Base-by-base conservation (phyloP, 139 green algal species). In the Chlamydomonas incerta region DNA sequence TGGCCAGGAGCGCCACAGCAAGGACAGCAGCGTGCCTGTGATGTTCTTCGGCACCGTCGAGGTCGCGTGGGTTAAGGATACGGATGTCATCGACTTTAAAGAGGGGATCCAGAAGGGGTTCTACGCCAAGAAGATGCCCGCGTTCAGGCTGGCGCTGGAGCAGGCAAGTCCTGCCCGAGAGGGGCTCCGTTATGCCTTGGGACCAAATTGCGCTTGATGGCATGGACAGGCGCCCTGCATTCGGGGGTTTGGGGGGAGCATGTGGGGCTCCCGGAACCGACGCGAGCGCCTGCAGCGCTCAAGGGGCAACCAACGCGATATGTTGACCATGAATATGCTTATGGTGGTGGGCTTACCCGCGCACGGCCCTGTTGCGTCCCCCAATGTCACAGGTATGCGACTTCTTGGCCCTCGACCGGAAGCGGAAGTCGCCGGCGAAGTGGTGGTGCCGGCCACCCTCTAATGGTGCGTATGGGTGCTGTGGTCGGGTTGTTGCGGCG, bases 11-110 rank as follows among this genome's bases (percentile, higher is more conserved):
- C 20, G 26, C 6, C 84, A 88, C 84, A 88, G 73, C 67, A 88
- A 77, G 37, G 65, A 79, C 24, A 52, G 71, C 15, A 73, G 86
- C 20, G 37, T 87, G 24, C 88, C 93, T 0, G 87, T 96, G 4
- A 94, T 95, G 85, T 97, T 97, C 80, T 97, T 97, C 87, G 95
- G 94, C n/a, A 96, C 95, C 3, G 83, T 91, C 29, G 91, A 95
- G 79, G 92, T 96, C 24, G 89, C 88, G 0, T 97, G 95, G 95
- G 84, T 96, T 18, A 82, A 83, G 28, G 62, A 87, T 1, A 71
- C 74, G 5, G 90, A 94, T 41, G 69, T 91, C 0, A 71, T 93
- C 37, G 47, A 65, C 24, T 94, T 90, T 55, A 87, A 87, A 37
- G 83, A 93, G 14, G 91, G 91, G 69, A 72, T 93, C 72, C 17